These are phyloP conservation scores for Quercus lobata DNA, from an alignment of 331 rosid genomes.

Conservation along the genomic window DNA sequence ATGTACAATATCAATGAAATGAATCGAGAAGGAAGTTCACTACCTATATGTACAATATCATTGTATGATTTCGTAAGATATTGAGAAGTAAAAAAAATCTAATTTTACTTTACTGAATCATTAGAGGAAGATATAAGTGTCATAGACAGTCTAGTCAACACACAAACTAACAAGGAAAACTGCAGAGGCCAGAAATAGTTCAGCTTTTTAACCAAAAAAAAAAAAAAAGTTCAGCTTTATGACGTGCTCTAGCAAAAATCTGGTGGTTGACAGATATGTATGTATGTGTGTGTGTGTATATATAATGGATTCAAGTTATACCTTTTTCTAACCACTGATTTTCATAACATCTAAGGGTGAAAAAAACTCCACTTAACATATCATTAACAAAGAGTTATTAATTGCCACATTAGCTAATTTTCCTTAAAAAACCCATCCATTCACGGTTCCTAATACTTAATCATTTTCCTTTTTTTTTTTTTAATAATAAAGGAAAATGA, in stretches of 20 bases:
- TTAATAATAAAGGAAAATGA: no score
- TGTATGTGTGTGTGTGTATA: neutral
- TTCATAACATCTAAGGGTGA: no score
- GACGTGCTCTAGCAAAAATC: neutral
- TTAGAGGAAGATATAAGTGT: neutral
- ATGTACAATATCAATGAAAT: neutral
- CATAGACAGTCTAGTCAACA: neutral
- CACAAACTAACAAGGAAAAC: neutral
- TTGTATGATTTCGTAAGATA: neutral
- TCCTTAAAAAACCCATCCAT: no score
- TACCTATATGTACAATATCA: neutral
- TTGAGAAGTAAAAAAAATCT: neutral
- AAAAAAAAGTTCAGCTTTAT: neutral
- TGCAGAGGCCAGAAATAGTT: neutral
- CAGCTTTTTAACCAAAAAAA: no score
- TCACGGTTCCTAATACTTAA: no score
- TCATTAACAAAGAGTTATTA: no score
- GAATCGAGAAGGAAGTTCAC: neutral
- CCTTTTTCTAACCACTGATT: neutral
- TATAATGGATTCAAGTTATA: neutral
- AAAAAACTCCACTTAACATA: no score
- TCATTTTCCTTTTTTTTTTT: no score
- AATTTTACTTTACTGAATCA: neutral
- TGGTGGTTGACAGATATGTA: neutral
- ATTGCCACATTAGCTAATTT: no score